A percentile compares a stretch with the other conserved stretches of the same genome.
These are phyloP conservation scores for Yamadazyma triangularis DNA, from an alignment of 1,139 yeast species.

Conservation along the genomic window DNA sequence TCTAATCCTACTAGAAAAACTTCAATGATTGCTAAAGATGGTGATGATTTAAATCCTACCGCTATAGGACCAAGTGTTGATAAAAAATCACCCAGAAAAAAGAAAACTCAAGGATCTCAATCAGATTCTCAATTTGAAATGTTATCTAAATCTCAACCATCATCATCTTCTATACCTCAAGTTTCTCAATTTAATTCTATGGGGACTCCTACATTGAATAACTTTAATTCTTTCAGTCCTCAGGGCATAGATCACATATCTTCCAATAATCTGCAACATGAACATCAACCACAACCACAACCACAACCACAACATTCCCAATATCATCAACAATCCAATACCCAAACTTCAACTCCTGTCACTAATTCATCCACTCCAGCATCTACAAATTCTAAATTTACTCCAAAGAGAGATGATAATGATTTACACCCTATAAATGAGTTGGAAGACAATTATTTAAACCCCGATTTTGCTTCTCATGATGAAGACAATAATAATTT, in stretches of 20 bases:
- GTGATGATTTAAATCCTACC: slow-evolving; percentile 37
- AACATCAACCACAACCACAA: no score
- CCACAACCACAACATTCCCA: no score
- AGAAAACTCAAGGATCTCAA: no score
- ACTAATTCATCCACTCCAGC: slow-evolving; percentile 6
- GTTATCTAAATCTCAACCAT: slow-evolving; percentile 2
- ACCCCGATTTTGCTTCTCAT: slow-evolving; percentile 14
- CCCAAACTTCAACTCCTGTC: slow-evolving; percentile 1
- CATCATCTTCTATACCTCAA: no score
- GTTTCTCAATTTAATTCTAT: no score
- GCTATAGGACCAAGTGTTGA: slow-evolving; percentile 15
- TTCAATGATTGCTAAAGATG: slow-evolving; percentile 17
- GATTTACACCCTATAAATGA: slow-evolving; percentile 16
- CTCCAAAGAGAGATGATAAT: slow-evolving; percentile 8
- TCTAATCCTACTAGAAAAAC: slow-evolving; percentile 10
- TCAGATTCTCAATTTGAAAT: slow-evolving; percentile 2
- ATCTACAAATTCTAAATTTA: slow-evolving; percentile 4
- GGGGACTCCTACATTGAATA: no score
- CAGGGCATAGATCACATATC: no score
- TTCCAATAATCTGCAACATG: no score
- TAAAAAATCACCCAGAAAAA: slow-evolving; percentile 12
- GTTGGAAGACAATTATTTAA: slow-evolving; percentile 12
- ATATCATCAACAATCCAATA: slow-evolving; percentile 5
- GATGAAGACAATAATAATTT: slow-evolving; percentile 19
- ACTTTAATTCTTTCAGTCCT: neutral